Evolutionary conservation across 306 rosid genomes (phyloP), one percentile per base, ranked within the genome.

Genomic region (Citrullus amarus): DNA sequence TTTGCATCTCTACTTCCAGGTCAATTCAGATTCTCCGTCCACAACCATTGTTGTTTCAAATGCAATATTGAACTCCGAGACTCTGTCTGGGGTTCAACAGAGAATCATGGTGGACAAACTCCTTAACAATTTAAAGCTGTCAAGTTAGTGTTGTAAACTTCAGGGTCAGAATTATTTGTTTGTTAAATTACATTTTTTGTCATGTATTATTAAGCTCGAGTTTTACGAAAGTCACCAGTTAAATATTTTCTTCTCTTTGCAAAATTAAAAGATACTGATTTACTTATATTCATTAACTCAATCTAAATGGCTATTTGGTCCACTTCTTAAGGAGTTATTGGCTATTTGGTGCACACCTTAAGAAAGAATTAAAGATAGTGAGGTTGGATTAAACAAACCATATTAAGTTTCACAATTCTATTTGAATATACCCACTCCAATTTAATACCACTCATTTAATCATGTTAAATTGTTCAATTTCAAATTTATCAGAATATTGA

Each of bases 61-160:
- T 79, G 99, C 96, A 60, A 83, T 95, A 78, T 79, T 86, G 83
- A 91, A 88, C 61, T 87, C 97, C 11, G 98, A 92, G 82, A 60
- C 88, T 60, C 84, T 88, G 79, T 91, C 91, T 81, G 90, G 82
- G 79, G 96, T 83, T 32, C 96, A 92, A 86, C 99, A 95, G 90
- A 91, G 86, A 84, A 89, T 89, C 81, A 88, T 95, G 97, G 98
- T 85, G 79, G 99, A 95, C 69, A 91, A 91, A 67, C 87, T 95
- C 80, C 85, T 91, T 78, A 82, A 84, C 84, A 89, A 76, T 75
- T 85, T 90, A 54, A 87, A 91, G 69, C 82, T 88, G 83, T 81
- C 85, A 71, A 79, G 84, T 77, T 72, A 79, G 82, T 82, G 41
- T 18, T 32, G 12, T 41, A 41, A 65, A n/a, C 25, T 77, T 78